Evolutionary conservation across 2,329 filamentous ascomycete genomes (phyloP), one percentile per base, ranked within the genome.

Genomic region (Fusarium chaquense): DNA sequence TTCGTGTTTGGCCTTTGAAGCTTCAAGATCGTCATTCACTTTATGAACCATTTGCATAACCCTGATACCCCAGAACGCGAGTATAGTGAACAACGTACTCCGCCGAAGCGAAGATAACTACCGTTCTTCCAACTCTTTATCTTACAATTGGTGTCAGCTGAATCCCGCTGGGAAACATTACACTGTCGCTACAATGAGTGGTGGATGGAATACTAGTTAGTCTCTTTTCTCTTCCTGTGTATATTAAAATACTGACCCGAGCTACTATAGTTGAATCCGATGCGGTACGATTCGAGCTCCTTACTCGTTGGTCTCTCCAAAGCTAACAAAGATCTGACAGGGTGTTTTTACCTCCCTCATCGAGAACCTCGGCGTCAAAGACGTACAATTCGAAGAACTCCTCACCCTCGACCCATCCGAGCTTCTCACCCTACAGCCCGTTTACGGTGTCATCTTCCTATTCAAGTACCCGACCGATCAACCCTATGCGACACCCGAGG

Each of bases 271-370:
- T 98, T 78, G 95, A 98, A 82, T 97, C 93, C 69, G 95, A 98
- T 84, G 95, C 95, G 80, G 94, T 97, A 87, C 94, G 80, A 93
- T 95, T 86, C 32, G 22, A 32, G 22, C 32, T 26, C 3, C 16
- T 22, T 15, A 10, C 5, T n/a, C 11, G 11, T 13, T 12, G 20
- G 33, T 12, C 28, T 40, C 10, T 13, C 33, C 18, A 18, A 56
- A 53, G 51, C 65, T 60, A 44, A 50, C 54, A 30, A 30, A n/a
- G 28, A 43, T 33, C 40, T 49, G 18, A 12, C 61, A 88, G 94
- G 96, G 96, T 77, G 94, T 99, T 78, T 99, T 99, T 83, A 99
- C 96, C 70, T 97, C 94, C 77, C 89, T 99, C 66, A 92, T 99
- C 77, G 94, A 98, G 73, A 87, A 86, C 76, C 91, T 99, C 67